Evolutionary conservation across 345 rosid genomes (phyloP), one percentile per base, ranked within the genome.

Genomic region (Geranium brycei): DNA sequence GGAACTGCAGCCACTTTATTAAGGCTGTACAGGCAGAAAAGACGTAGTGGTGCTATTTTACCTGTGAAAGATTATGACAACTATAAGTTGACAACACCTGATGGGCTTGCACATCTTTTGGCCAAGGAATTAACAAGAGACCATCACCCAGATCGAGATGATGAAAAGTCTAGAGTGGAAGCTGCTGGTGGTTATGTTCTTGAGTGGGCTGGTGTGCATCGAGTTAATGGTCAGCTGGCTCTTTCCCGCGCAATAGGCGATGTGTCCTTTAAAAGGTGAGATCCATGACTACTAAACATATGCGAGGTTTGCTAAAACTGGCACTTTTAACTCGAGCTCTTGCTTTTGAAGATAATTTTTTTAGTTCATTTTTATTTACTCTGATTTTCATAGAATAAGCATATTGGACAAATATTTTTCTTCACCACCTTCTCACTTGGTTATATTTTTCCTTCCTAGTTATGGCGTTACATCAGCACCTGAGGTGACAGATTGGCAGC

Each of bases 181-280:
- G 84, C 84, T 77, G 83, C 95, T 51, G 98, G 98, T 66, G 98
- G 98, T 70, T 82, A 84, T 77, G 88, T 89, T 77, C 77, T 79
- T 66, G 84, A 84, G 64, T 80, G 87, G 87, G 88, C 79, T 47
- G 96, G 92, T 57, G 83, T 87, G 38, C 69, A 87, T 74, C 83
- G 98, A 38, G 95, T 91, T 62, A 91, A 91, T 70, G 96, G 98
- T 58, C 87, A 84, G 74, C 78, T 91, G 41, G 87, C 95, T 76
- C 78, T 91, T 69, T 91, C 98, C 67, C 91, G 98, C 66, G 78
- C 98, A 57, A 84, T 91, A 76, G 96, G 98, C 2, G 96, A 91
- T 77, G 68, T 89, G 55, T 64, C 72, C 47, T 81, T 76, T 62
- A 88, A 81, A 80, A 80, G 85, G 91, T 86, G 55, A 73, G 47